These are phyloP conservation scores for Pleurotus citrinopileatus DNA, from an alignment of 768 basidiomycete species.

Conservation along the genomic window DNA sequence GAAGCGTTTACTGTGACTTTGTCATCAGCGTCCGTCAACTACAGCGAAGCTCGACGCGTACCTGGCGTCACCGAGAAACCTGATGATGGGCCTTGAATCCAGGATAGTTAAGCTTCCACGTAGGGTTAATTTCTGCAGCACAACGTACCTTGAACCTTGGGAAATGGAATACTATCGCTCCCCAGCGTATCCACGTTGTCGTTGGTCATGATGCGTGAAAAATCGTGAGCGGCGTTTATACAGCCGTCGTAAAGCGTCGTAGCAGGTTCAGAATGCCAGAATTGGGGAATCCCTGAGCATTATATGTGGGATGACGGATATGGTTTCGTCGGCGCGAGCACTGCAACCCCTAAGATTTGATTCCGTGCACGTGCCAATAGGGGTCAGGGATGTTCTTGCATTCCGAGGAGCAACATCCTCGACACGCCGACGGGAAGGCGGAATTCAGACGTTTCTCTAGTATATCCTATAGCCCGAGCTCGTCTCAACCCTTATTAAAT, in stretches of 20 bases:
- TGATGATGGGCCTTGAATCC: background rate
- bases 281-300: background rate
- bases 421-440: too few species aligned
- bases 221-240: slow-evolving; percentile 5
- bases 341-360: background rate
- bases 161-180: background rate
- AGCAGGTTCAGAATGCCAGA: background rate
- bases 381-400: too few species aligned
- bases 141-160: background rate
- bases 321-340: background rate
- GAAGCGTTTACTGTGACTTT: background rate
- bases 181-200: background rate
- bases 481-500: too few species aligned
- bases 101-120: background rate
- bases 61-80: slow-evolving; percentile 1
- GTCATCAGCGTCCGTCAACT: background rate
- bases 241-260: background rate
- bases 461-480: too few species aligned
- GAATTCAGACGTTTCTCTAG: too few species aligned
- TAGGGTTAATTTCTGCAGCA: background rate
- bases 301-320: background rate
- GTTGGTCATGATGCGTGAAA: background rate
- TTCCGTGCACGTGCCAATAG: background rate
- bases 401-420: too few species aligned
- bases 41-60: background rate